A percentile compares a stretch with the other conserved stretches of the same genome.
These are phyloP conservation scores for Xylaria sp. DNA, from an alignment of 495 filamentous ascomycete species.

Conservation along the genomic window DNA sequence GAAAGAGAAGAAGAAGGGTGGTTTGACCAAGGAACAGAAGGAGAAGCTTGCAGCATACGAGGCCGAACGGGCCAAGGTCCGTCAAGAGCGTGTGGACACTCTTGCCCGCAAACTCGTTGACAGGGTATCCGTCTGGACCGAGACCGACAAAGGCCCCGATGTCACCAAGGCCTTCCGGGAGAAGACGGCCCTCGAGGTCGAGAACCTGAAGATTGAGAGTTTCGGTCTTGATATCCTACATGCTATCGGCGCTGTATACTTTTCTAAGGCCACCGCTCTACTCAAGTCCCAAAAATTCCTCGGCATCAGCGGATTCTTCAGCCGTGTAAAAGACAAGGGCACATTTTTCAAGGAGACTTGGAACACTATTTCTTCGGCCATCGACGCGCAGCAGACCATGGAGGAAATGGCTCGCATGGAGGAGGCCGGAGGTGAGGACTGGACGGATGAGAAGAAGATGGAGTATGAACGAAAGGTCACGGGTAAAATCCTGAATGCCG, in stretches of 20 bases:
- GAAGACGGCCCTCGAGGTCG: constrained; percentile 93
- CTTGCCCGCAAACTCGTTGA: constrained; percentile 85
- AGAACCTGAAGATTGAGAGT: constrained; percentile 98
- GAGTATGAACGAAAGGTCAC: constrained; percentile 96
- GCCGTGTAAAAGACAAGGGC: constrained; percentile 93
- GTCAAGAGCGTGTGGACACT: constrained; percentile 89
- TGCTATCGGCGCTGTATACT: constrained; percentile 88
- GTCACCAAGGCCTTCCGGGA: constrained; percentile 89
- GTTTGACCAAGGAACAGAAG: constrained; percentile 83
- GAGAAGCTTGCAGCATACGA: constrained; percentile 91
- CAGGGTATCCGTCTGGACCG: constrained; percentile 93
- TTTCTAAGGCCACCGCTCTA: constrained; percentile 84
- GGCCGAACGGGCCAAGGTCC: constrained; percentile 78
- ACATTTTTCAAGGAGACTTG: constrained; percentile 96
- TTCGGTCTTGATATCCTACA: constrained; percentile 98
- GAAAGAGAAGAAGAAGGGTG: constrained; percentile 83
- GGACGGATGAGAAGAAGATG: constrained; percentile 97
- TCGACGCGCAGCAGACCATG: constrained; percentile 97
- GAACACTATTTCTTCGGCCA: constrained; percentile 96
- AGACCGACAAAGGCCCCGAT: constrained; percentile 87
- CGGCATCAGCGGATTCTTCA: constrained; percentile 94
- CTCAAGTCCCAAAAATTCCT: constrained; percentile 96
- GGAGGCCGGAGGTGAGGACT: constrained; percentile 93
- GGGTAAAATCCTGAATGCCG: constrained; percentile 97
- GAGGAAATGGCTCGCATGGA: constrained; percentile 98